Evolutionary conservation across 2,329 filamentous ascomycete genomes (phyloP).

Genomic region (Purpureocillium lavendulum): DNA sequence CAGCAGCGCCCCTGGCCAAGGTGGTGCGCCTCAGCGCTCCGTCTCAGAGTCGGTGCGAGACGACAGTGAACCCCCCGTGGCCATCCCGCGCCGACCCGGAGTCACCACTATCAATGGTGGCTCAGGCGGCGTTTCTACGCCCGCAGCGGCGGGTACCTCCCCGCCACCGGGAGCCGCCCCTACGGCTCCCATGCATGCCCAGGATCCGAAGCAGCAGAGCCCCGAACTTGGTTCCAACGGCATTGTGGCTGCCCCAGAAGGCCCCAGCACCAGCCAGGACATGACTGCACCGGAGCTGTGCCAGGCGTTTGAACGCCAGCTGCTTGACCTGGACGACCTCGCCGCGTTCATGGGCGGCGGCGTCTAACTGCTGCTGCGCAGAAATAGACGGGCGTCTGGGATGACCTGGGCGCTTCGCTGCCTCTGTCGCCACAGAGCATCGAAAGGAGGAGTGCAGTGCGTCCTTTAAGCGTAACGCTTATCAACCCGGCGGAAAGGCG

Average conservation of each 20-base stretch:
- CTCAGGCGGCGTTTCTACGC: constrained; percentile 38
- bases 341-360: constrained; percentile 56
- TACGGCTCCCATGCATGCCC: constrained; percentile 13
- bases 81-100: constrained; percentile 40
- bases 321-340: constrained; percentile 52
- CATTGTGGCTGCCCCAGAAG: constrained; percentile 20
- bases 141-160: constrained; percentile 32
- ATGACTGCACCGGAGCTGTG: constrained; percentile 53
- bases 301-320: constrained; percentile 49
- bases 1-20: constrained; percentile 16
- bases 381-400: too few relatives aligned
- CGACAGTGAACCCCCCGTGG: constrained; percentile 44
- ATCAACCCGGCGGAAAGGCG: neutral
- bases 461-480: neutral
- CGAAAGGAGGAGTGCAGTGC: too few relatives aligned
- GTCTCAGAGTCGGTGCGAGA: constrained; percentile 33
- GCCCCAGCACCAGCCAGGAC: constrained; percentile 32
- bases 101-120: constrained; percentile 53
- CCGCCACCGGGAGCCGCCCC: constrained; percentile 24
- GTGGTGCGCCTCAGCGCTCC: constrained; percentile 23
- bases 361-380: constrained; percentile 37
- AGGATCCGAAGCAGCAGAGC: constrained; percentile 28
- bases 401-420: too few relatives aligned
- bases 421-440: too few relatives aligned
- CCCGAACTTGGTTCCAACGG: constrained; percentile 23